A percentile compares a stretch with the other conserved stretches of the same genome.
Conservation (phyloP, 2,329 filamentous ascomycete genomes). For the Davidsoniella australis region DNA sequence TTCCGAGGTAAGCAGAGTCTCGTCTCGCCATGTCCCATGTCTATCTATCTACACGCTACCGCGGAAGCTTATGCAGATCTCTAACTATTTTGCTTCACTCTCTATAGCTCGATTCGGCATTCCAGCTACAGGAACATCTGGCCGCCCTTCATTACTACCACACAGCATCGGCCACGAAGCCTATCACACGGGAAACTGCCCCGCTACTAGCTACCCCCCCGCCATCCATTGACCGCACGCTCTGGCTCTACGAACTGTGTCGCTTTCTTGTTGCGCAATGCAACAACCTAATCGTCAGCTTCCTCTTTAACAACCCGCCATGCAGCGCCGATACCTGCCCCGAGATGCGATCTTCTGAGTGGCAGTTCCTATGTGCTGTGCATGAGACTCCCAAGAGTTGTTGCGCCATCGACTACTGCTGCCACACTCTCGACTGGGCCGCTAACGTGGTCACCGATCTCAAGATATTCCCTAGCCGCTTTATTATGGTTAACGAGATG, state of each 20-base stretch:
- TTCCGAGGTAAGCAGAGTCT: conserved; percentile 45
- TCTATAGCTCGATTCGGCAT: conserved; percentile 77
- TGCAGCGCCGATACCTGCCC: conserved; percentile 83
- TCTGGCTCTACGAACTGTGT: conserved; percentile 97
- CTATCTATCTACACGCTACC: background rate
- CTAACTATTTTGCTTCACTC: background rate
- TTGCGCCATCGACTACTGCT: conserved; percentile 98
- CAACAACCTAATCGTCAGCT: conserved; percentile 79
- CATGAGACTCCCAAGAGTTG: conserved; percentile 94
- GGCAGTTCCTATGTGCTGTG: conserved; percentile 96
- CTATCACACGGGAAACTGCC: conserved; percentile 63
- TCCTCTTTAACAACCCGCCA: conserved; percentile 78
- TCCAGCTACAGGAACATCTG: conserved; percentile 92
- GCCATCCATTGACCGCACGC: conserved; percentile 61
- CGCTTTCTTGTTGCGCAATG: conserved; percentile 90
- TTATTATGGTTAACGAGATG: conserved; percentile 38
- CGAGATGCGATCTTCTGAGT: conserved; percentile 96
- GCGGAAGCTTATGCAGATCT: background rate
- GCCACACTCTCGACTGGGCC: conserved; percentile 95
- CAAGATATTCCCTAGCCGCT: conserved; percentile 84
- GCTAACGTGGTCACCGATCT: conserved; percentile 85
- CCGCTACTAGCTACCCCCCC: conserved; percentile 63
- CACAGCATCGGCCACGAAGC: conserved; percentile 48
- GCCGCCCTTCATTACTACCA: conserved; percentile 77
- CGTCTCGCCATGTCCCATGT: background rate